phyloP scores from a whole-genome alignment of 805 yeast genomes.

The Wickerhamiella bombiphila region DNA sequence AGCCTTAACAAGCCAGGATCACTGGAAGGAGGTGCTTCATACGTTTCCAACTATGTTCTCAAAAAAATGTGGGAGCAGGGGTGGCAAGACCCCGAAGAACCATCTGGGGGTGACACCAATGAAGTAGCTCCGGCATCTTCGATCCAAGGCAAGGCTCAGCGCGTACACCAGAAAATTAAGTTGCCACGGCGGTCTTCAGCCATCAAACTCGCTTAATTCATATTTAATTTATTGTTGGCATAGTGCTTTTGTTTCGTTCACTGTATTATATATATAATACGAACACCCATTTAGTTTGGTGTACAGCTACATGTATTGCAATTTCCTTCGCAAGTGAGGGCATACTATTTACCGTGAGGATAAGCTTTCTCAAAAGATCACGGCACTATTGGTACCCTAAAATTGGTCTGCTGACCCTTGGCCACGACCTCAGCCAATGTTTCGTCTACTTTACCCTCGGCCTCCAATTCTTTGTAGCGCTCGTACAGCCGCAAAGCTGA shows the following conservation, averaged over 20 bases:
- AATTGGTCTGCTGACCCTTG: constrained; percentile 25
- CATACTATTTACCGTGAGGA: not conserved
- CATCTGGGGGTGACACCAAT: not conserved
- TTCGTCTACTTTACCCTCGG: constrained; percentile 43
- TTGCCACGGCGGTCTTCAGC: constrained; percentile 1
- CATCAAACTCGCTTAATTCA: not conserved
- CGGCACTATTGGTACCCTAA: constrained; percentile 17
- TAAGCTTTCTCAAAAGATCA: not conserved
- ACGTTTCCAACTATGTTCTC: constrained; percentile 11
- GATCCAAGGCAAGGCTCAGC: not conserved
- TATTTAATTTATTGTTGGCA: not conserved
- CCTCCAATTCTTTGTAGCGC: constrained; percentile 49
- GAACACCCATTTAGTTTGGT: not conserved
- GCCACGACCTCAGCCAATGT: constrained; percentile 51
- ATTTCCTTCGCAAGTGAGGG: not conserved
- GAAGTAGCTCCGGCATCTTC: not conserved
- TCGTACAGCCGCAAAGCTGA: constrained; percentile 71
- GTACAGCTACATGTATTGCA: not conserved
- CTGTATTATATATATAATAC: no score
- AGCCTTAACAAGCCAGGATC: constrained; percentile 6
- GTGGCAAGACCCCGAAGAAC: constrained; percentile 12
- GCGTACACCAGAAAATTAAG: not conserved
- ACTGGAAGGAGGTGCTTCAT: constrained; percentile 1
- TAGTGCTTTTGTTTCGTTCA: not conserved
- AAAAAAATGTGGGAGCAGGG: constrained; percentile 18